Conservation (phyloP, 371 early-diverging fungal species). For the Lichtheimia corymbifera region DNA sequence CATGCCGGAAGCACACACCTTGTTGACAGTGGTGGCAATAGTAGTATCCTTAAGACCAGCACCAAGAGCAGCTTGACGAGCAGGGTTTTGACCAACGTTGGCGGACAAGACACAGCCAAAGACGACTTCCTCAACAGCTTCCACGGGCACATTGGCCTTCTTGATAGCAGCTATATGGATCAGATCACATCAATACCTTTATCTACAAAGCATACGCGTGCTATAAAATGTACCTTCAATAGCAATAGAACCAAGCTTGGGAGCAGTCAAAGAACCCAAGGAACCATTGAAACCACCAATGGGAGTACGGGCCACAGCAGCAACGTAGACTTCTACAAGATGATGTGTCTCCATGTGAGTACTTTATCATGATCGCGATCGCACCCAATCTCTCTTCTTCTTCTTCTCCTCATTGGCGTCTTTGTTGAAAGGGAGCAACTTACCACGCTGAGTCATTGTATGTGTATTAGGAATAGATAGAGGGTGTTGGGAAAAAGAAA, state of each 20-base stretch:
- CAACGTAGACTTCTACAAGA: constrained; percentile 80
- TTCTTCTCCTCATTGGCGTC: too few relatives aligned
- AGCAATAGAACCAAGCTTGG: constrained; percentile 86
- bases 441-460: constrained; percentile 13
- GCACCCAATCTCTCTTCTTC: too few relatives aligned
- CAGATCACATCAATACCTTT: neutral
- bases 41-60: constrained; percentile 79
- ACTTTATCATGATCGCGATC: too few relatives aligned
- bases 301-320: constrained; percentile 88
- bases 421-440: neutral
- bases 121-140: constrained; percentile 80
- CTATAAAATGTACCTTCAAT: constrained; percentile 73
- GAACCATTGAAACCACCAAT: constrained; percentile 94
- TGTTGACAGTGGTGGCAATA: constrained; percentile 92
- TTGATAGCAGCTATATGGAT: constrained; percentile 65
- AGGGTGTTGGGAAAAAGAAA: neutral
- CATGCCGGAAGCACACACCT: constrained; percentile 97
- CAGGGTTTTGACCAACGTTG: constrained; percentile 93
- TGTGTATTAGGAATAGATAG: neutral
- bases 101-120: constrained; percentile 88
- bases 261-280: constrained; percentile 82
- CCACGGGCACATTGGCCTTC: constrained; percentile 66
- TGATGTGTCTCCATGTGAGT: too few relatives aligned
- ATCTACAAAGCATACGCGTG: neutral
- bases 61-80: constrained; percentile 91